Percentiles rank a stretch among this genome's conserved stretches.
Conservation (phyloP, 768 basidiomycete species). For the Tulasnella calospora region DNA sequence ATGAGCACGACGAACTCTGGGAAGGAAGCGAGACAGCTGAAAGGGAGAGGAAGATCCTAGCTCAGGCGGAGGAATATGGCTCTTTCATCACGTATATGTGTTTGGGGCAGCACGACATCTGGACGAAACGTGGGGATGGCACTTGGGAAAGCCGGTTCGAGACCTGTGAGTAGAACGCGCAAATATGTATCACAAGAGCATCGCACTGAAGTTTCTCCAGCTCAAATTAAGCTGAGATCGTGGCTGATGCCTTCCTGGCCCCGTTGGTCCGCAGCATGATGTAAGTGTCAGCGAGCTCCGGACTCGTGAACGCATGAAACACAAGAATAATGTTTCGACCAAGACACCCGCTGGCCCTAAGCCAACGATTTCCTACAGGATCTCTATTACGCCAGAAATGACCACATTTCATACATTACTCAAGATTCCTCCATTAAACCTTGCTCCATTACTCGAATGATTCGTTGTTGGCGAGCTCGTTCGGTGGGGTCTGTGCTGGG, state of each 20-base stretch:
- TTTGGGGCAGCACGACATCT: background rate
- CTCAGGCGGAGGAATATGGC: background rate
- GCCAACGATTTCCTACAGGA: background rate
- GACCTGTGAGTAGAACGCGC: background rate
- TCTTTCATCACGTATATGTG: background rate
- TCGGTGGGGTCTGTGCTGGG: slow-evolving; percentile 46
- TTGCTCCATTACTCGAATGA: slow-evolving; percentile 52
- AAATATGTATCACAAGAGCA: background rate
- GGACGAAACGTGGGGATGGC: background rate
- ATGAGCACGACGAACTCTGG: background rate
- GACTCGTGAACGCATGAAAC: background rate
- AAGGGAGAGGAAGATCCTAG: background rate
- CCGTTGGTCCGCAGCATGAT: background rate
- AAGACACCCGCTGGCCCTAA: background rate
- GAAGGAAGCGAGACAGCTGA: background rate
- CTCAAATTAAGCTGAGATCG: background rate
- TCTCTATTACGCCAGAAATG: background rate
- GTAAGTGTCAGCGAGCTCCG: background rate
- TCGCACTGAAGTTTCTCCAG: background rate
- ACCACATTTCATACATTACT: background rate
- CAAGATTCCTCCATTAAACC: slow-evolving; percentile 5
- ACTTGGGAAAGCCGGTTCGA: background rate
- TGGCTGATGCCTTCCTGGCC: background rate
- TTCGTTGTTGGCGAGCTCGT: slow-evolving; percentile 63
- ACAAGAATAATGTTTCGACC: background rate